A percentile compares a stretch with the other conserved stretches of the same genome.
Evolutionary conservation across 208 protist species (phyloP).

Genomic region (Porcisia hertigi): DNA sequence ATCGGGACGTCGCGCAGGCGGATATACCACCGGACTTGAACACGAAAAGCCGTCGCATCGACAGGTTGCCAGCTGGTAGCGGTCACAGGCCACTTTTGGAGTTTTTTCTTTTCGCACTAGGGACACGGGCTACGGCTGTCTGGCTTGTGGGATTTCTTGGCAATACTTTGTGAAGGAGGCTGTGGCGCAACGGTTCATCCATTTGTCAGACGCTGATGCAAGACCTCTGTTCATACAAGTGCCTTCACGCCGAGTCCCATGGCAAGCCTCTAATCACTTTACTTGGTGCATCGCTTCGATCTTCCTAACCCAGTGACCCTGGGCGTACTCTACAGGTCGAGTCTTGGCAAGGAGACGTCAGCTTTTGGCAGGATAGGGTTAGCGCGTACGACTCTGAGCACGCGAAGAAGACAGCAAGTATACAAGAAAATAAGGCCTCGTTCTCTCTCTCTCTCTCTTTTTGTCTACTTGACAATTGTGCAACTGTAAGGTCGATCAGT

Average conservation of each 20-base stretch:
- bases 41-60: not conserved
- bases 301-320: constrained; percentile 35
- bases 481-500: too few species aligned
- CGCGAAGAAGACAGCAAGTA: too few species aligned
- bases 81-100: not conserved
- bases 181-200: constrained; percentile 3
- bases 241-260: constrained; percentile 36
- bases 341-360: constrained; percentile 34
- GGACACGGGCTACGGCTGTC: constrained; percentile 29
- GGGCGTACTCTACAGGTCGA: constrained; percentile 48
- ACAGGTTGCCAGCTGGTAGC: constrained; percentile 18
- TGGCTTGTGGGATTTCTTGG: constrained; percentile 31
- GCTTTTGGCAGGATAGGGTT: constrained; percentile 37
- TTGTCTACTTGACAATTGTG: too few species aligned
- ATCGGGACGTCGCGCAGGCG: constrained; percentile 20
- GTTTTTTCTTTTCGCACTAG: too few species aligned
- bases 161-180: constrained; percentile 28
- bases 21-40: not conserved
- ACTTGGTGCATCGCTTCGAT: constrained; percentile 41
- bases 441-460: too few species aligned
- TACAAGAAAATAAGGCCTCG: too few species aligned
- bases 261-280: constrained; percentile 26
- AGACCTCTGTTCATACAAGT: constrained; percentile 38
- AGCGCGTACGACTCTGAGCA: not conserved
- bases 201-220: constrained; percentile 23